These are phyloP conservation scores for Przewalskia tangutica DNA, from an alignment of 257 asterid species.

Conservation along the genomic window DNA sequence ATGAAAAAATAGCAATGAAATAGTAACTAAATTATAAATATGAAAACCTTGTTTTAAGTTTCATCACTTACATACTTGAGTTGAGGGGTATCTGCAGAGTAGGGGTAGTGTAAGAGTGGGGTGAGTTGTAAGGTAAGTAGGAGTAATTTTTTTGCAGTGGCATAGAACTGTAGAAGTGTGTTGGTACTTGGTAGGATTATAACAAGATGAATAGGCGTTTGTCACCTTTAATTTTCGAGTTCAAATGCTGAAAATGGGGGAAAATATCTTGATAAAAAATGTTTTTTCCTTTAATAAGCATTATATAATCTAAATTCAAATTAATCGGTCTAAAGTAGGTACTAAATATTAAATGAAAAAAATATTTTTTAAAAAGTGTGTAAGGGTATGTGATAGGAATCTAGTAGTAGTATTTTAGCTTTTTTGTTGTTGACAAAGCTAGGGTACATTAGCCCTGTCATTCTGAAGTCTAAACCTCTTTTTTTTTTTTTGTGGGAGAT, in stretches of 20 bases:
- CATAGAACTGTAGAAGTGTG: neutral
- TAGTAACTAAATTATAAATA: neutral
- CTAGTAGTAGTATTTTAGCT: neutral
- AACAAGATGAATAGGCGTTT: neutral
- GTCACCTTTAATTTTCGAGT: neutral
- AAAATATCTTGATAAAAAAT: neutral
- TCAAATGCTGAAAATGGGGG: too few species aligned
- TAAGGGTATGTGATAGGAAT: neutral
- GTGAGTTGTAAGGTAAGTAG: neutral
- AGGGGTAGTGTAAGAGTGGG: neutral
- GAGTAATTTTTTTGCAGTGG: neutral
- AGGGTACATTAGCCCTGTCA: neutral
- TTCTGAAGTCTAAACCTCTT: neutral
- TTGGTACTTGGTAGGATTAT: neutral
- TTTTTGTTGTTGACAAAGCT: constrained; percentile 6
- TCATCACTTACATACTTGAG: neutral
- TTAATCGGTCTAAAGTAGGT: neutral
- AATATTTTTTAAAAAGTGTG: neutral
- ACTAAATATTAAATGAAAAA: too few species aligned
- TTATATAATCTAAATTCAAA: neutral
- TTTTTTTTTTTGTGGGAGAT: constrained; percentile 11
- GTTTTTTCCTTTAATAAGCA: too few species aligned
- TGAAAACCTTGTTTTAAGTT: neutral
- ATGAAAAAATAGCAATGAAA: neutral
- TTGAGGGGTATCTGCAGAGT: too few species aligned